Percentiles rank a stretch among this genome's conserved stretches.
phyloP scores from a whole-genome alignment of 1,139 yeast species.

The Scheffersomyces insectosa region DNA sequence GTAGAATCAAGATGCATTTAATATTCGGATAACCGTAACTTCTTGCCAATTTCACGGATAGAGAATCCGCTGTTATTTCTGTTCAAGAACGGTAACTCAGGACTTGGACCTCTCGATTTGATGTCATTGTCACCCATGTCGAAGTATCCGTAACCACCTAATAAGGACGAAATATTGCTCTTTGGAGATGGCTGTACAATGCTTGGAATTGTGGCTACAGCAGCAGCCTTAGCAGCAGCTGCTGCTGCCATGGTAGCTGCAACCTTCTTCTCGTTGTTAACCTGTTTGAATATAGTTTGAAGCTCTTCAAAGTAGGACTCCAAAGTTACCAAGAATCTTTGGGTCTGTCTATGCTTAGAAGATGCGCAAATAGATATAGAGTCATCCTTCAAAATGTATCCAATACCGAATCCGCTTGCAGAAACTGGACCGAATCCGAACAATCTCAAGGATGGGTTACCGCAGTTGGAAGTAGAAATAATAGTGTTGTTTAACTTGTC shows the following conservation, averaged over 20 bases:
- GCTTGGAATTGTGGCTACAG: constrained; percentile 3
- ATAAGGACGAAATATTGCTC: constrained; percentile 44
- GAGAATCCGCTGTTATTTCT: constrained; percentile 50
- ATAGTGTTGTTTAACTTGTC: constrained; percentile 57
- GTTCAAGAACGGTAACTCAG: constrained; percentile 59
- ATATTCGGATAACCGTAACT: constrained; percentile 72
- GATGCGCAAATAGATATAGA: constrained; percentile 84
- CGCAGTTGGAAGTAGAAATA: constrained; percentile 50
- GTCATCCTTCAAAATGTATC: constrained; percentile 84
- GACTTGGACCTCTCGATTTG: constrained; percentile 69
- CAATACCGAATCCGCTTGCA: constrained; percentile 89
- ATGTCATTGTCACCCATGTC: constrained; percentile 72
- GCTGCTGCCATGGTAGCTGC: constrained; percentile 7
- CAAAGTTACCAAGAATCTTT: constrained; percentile 74
- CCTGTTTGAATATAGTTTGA: constrained; percentile 54
- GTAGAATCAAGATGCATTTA: constrained; percentile 19
- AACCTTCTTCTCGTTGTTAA: constrained; percentile 15
- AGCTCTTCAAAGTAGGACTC: constrained; percentile 69
- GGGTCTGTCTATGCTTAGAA: constrained; percentile 88
- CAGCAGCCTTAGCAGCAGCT: constrained; percentile 1
- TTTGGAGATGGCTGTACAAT: constrained; percentile 5
- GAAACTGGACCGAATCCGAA: constrained; percentile 94
- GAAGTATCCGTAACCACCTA: constrained; percentile 81
- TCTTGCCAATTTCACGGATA: constrained; percentile 67
- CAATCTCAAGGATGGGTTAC: constrained; percentile 81